phyloP scores from a whole-genome alignment of 1,284 basidiomycete genomes.

The Mycena sp. region DNA sequence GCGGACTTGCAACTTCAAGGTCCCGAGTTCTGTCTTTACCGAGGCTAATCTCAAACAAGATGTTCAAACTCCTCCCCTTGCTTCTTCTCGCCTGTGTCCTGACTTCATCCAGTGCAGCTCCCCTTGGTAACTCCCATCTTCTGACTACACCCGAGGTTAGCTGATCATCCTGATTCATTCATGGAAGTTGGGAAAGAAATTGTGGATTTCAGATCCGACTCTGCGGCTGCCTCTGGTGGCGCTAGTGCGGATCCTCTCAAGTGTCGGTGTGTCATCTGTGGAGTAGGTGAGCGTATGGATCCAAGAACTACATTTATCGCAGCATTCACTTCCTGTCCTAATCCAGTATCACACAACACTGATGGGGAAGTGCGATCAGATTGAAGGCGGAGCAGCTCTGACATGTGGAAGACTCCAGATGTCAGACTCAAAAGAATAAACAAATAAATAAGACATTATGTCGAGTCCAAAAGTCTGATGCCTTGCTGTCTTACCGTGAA shows the following conservation, averaged over 20 bases:
- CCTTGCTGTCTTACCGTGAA: neutral
- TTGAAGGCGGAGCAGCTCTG: neutral
- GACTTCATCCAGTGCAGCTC: neutral
- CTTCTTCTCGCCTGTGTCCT: neutral
- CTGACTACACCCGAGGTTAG: neutral
- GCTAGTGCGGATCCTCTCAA: neutral
- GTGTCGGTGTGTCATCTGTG: neutral
- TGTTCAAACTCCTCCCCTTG: neutral
- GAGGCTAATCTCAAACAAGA: neutral
- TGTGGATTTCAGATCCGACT: neutral
- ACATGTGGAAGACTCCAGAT: too few relatives aligned
- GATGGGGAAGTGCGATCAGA: neutral
- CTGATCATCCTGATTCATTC: neutral
- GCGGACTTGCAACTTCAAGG: neutral
- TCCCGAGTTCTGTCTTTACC: neutral
- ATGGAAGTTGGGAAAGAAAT: neutral
- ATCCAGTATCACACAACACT: neutral
- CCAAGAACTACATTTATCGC: neutral
- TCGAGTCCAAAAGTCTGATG: too few relatives aligned
- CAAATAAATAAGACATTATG: too few relatives aligned
- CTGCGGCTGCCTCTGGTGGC: neutral
- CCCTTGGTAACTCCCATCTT: neutral
- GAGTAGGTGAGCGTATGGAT: neutral
- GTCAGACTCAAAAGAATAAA: too few relatives aligned
- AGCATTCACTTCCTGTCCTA: neutral